A percentile compares a stretch with the other conserved stretches of the same genome.
These are phyloP conservation scores for Colletotrichum sp. DNA, from an alignment of 2,329 filamentous ascomycete species.

Conservation along the genomic window DNA sequence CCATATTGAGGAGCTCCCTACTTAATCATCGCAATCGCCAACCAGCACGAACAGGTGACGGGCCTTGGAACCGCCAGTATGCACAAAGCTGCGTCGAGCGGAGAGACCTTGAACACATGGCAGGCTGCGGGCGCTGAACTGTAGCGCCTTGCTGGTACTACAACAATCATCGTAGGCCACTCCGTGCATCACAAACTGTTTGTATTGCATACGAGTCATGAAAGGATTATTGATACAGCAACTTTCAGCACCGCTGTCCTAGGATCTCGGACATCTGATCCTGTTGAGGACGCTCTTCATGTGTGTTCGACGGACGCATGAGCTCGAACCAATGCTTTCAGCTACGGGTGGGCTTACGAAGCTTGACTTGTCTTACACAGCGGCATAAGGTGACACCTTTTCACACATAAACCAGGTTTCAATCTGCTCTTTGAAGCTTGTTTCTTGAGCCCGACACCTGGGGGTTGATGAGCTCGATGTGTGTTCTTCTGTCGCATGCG, in stretches of 20 bases:
- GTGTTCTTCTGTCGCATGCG: too few relatives aligned
- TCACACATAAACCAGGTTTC: too few relatives aligned
- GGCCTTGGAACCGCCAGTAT: background rate
- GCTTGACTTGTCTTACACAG: too few relatives aligned
- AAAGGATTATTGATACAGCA: conserved; percentile 46
- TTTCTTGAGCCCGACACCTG: too few relatives aligned
- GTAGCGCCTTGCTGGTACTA: conserved; percentile 42
- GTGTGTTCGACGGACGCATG: too few relatives aligned
- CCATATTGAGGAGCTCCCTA: background rate
- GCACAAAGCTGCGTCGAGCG: background rate
- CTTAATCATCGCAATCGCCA: background rate
- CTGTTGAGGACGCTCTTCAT: too few relatives aligned
- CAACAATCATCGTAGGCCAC: conserved; percentile 56
- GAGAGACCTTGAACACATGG: conserved; percentile 42
- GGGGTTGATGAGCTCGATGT: too few relatives aligned
- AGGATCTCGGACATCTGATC: background rate
- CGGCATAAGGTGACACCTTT: too few relatives aligned
- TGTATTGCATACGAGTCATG: conserved; percentile 46
- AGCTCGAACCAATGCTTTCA: too few relatives aligned
- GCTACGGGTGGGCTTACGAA: too few relatives aligned
- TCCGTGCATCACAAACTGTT: conserved; percentile 48
- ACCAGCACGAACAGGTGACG: background rate
- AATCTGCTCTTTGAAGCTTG: too few relatives aligned
- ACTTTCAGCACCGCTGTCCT: conserved; percentile 37
- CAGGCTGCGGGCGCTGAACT: conserved; percentile 44